These are phyloP conservation scores for Mycena latifolia DNA, from an alignment of 768 basidiomycete genomes.

Conservation along the genomic window DNA sequence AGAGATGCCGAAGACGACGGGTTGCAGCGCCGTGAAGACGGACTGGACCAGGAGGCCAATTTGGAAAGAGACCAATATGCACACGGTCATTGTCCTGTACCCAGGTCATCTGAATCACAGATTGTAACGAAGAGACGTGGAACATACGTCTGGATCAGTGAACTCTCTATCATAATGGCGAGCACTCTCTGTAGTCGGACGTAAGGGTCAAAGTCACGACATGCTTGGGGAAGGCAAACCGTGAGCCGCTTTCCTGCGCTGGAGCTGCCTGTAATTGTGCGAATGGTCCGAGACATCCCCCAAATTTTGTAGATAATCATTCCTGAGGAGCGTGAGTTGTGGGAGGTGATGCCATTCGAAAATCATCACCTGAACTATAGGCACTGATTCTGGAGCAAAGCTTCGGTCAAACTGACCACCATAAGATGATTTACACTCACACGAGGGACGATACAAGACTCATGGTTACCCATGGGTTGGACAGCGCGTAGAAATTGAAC, in stretches of 20 bases:
- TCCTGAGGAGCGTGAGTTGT: not conserved
- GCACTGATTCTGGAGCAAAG: too few relatives aligned
- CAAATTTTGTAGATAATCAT: not conserved
- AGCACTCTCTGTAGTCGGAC: not conserved
- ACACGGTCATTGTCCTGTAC: too few relatives aligned
- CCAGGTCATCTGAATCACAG: too few relatives aligned
- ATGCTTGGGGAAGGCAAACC: not conserved
- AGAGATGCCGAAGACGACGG: too few relatives aligned
- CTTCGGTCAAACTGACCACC: too few relatives aligned
- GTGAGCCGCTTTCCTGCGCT: not conserved
- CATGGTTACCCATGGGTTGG: constrained; percentile 8
- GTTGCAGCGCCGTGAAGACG: too few relatives aligned
- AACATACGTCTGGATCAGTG: not conserved
- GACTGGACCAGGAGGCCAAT: not conserved
- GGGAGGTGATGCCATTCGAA: too few relatives aligned
- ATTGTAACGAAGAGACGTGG: not conserved
- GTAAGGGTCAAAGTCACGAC: not conserved
- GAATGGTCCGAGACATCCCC: not conserved
- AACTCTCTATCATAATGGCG: not conserved
- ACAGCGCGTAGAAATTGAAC: constrained; percentile 8
- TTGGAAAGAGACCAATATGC: not conserved
- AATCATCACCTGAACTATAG: too few relatives aligned
- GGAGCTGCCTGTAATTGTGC: not conserved
- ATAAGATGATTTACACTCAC: not conserved
- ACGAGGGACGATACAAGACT: constrained; percentile 2